Base-by-base conservation (phyloP, 1,139 yeast species). In the Pichia sp. region DNA sequence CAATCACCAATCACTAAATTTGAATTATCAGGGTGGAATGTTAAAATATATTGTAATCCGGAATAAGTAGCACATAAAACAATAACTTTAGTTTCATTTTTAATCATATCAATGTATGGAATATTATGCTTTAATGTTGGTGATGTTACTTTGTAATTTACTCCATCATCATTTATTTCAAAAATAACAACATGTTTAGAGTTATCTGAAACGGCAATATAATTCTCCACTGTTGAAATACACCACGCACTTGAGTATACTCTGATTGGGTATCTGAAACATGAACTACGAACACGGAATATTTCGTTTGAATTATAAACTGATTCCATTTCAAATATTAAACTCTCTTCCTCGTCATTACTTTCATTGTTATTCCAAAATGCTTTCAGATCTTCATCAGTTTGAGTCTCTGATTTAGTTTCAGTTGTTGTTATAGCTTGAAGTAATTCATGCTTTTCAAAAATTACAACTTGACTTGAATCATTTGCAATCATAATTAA, bases 201-300 rank as follows among this genome's bases (percentile, higher is more conserved):
- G 59, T 84, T 84, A 55, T 82, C 88, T 0, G 87, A 76, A 0
- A 76, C 70, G 0, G 70, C 79, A 12, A 83, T 53, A 24, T 77
- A 53, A 49, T 72, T 63, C n/a, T 59, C 50, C 57, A 69, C 53
- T 24, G 63, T 63, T 56, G 79, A 86, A 22, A 80, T 59, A 0
- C 89, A 89, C 92, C 92, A 84, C 0, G 75, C 77, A 76, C 57
- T 63, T 30, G 67, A 67, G 48, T 73, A 54, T 32, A 37, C 15
- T 13, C 22, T 16, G 4, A 45, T 6, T 2, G 27, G 27, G 4
- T 7, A 22, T 16, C 22, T 22, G 24, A 44, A 38, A 3, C 18
- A 2, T 3, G 24, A 2, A 34, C 26, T 34, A 3, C 16, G 24
- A 5, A 46, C 27, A 29, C 24, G 16, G 25, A 43, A 46, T 18